phyloP scores from a whole-genome alignment of 306 rosid genomes.

The Senna tora region DNA sequence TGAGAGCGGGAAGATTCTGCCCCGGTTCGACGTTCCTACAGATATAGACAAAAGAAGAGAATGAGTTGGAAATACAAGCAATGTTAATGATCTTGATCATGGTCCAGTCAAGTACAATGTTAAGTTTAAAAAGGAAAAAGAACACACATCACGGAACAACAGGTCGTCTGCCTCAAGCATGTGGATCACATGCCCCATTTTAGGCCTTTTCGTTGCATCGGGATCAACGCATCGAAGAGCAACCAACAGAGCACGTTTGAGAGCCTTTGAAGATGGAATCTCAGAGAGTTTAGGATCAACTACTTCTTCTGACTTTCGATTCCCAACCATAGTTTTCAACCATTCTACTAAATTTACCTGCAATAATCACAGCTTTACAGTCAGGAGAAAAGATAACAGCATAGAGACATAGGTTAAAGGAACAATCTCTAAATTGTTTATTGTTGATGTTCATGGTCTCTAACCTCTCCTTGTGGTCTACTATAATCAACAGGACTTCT shows the following conservation, averaged over 20 bases:
- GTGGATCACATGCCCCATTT: constrained; percentile 97
- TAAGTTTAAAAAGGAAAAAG: constrained; percentile 8
- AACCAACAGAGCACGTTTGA: constrained; percentile 82
- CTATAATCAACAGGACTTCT: constrained; percentile 93
- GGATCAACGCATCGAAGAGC: constrained; percentile 99
- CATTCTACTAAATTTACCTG: constrained; percentile 93
- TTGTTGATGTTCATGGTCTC: constrained; percentile 21
- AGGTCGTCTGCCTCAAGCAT: constrained; percentile 97
- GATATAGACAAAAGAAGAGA: constrained; percentile 2
- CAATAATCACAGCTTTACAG: constrained; percentile 24
- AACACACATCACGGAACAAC: constrained; percentile 70
- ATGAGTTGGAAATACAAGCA: constrained; percentile 13
- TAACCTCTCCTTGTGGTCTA: constrained; percentile 91
- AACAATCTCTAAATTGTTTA: constrained; percentile 20
- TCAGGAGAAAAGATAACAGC: constrained; percentile 26
- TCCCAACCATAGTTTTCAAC: constrained; percentile 90
- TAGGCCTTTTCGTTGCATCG: constrained; percentile 89
- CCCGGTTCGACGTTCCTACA: constrained; percentile 80
- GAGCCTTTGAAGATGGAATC: constrained; percentile 87
- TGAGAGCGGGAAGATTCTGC: no score
- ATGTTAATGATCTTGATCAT: constrained; percentile 18
- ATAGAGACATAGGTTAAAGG: not conserved
- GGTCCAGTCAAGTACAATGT: not conserved
- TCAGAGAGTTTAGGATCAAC: constrained; percentile 86
- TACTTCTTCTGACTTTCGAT: constrained; percentile 80